Evolutionary conservation across 2,329 filamentous ascomycete species (phyloP), one percentile per base, ranked within the genome.

Genomic region (Talaromyces verruculosus): DNA sequence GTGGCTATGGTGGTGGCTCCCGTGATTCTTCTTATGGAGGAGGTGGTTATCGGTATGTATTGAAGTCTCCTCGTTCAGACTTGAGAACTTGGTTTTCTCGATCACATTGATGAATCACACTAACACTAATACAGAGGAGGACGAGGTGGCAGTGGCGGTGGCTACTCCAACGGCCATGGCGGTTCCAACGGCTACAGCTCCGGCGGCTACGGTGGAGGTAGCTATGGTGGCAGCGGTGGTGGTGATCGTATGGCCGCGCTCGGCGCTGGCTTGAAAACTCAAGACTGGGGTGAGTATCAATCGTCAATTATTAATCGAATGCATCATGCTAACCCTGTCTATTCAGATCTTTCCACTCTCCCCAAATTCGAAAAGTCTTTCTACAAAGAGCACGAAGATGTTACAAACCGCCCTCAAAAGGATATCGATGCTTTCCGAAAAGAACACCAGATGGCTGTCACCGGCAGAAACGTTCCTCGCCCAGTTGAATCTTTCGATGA

Each of bases 291-390:
- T 94, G 83, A 79, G 90, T 85, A 66, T 67, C 69, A 67, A 57
- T 45, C 13, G 63, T 65, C 15, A 28, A 37, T 59, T n/a, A 33
- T 43, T 37, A 19, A 55, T 30, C 22, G 3, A 15, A 41, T 19
- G 59, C 37, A n/a, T 37, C 60, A 69, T 63, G 59, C 67, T 64
- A 68, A 69, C 73, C 76, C 71, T 78, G 65, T 65, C n/a, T 67
- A 43, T 60, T 22, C 71, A 95, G 95, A 99, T 77, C 74, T 95
- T 63, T 84, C 79, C 75, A 79, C 89, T 6, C 77, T 99, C 55
- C 94, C 95, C 73, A 98, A 98, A 81, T 99, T 99, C 82, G 95
- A 99, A 79, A 99, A 99, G 83, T 93, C 91, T 8, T 99, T 99
- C 84, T 99, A 99, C 87, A 97, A 98, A 84, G 95, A 98, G 82